A percentile compares a stretch with the other conserved stretches of the same genome.
Conservation (phyloP, 23 red algal species). For the Gracilaria vermiculophylla region DNA sequence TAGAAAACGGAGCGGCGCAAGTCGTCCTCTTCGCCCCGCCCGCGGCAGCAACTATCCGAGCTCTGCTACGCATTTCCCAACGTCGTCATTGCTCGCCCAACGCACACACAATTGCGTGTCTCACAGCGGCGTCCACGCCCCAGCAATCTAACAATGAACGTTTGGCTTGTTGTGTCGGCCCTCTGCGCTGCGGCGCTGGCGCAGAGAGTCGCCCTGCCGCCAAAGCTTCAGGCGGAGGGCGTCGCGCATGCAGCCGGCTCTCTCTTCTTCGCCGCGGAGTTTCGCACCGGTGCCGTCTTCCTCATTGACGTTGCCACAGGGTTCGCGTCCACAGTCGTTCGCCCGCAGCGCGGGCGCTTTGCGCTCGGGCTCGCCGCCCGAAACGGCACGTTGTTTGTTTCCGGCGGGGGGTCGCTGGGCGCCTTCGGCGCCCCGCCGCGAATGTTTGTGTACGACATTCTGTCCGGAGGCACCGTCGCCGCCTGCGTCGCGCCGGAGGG, state of each 20-base stretch:
- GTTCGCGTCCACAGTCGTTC: constrained; percentile 5
- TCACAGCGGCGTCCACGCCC: no score
- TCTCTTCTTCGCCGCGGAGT: constrained; percentile 11
- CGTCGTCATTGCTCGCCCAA: no score
- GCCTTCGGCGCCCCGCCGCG: neutral
- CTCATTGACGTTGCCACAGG: neutral
- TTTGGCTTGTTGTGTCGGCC: no score
- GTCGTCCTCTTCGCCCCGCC: no score
- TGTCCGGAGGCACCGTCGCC: neutral
- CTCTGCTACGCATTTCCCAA: no score
- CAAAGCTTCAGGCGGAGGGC: neutral
- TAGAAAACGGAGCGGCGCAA: no score
- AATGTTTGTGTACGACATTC: constrained; percentile 33
- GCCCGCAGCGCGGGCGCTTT: neutral
- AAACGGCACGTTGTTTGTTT: neutral
- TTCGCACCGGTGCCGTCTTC: neutral
- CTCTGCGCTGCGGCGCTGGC: no score
- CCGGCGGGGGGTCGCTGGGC: constrained; percentile 12
- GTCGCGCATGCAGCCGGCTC: constrained; percentile 24
- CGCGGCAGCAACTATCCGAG: no score
- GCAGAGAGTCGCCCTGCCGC: neutral
- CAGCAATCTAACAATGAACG: no score
- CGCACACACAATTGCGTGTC: no score
- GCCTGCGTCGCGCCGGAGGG: neutral
- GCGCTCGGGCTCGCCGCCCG: neutral